Conservation (phyloP, 1,284 basidiomycete genomes). For the Sanguinoderma infundibulare region DNA sequence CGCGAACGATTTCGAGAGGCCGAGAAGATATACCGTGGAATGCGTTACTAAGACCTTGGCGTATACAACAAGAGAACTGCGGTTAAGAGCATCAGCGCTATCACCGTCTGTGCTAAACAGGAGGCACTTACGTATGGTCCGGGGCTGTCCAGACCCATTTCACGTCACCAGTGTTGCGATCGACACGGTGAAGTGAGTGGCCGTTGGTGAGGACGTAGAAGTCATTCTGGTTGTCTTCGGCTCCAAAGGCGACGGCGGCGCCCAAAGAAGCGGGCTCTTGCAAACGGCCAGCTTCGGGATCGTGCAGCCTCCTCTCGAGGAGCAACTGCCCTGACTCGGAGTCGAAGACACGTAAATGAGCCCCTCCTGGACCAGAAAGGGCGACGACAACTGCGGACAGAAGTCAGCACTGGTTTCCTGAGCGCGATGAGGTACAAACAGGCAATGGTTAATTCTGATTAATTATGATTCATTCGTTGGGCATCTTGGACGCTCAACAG, state of each 20-base stretch:
- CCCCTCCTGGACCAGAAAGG: constrained; percentile 77
- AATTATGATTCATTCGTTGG: too few species aligned
- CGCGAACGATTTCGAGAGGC: constrained; percentile 64
- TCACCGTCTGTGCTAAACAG: background rate
- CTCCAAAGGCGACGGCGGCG: constrained; percentile 44
- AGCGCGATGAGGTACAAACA: background rate
- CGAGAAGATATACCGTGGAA: constrained; percentile 67
- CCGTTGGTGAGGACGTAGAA: constrained; percentile 66
- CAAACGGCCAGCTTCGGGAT: constrained; percentile 45
- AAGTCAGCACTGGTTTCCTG: background rate
- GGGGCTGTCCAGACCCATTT: constrained; percentile 68
- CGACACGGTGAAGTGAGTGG: constrained; percentile 54
- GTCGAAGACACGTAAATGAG: constrained; percentile 76
- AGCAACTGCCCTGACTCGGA: constrained; percentile 68
- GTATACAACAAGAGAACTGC: constrained; percentile 68
- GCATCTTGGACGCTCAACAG: too few species aligned
- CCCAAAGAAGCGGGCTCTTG: constrained; percentile 57
- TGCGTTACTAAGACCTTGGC: constrained; percentile 61
- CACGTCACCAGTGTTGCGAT: constrained; percentile 50
- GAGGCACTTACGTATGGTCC: constrained; percentile 60
- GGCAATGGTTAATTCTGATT: too few species aligned
- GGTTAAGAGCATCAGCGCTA: constrained; percentile 2
- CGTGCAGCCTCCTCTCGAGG: constrained; percentile 68
- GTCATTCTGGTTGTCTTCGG: constrained; percentile 41
- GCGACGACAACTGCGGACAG: constrained; percentile 62